Conservation (phyloP, 495 filamentous ascomycete species). For the Cenococcum geophilum region DNA sequence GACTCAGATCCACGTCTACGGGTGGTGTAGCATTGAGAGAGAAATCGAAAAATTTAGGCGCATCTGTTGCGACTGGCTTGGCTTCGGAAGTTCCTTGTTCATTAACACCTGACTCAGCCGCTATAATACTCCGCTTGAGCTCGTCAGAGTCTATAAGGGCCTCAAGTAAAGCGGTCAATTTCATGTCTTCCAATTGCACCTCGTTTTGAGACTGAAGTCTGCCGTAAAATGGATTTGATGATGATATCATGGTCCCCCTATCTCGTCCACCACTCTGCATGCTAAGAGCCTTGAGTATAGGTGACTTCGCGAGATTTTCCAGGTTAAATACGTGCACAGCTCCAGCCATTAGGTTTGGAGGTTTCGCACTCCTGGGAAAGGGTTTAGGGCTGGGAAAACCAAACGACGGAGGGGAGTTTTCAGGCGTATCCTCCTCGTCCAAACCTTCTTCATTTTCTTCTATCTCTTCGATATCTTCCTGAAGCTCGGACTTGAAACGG, state of each 20-base stretch:
- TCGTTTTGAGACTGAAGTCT: slow-evolving; percentile 10
- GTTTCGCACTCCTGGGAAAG: neutral
- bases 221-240: slow-evolving; percentile 23
- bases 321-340: neutral
- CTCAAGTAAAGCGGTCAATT: slow-evolving; percentile 35
- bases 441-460: slow-evolving; percentile 26
- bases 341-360: neutral
- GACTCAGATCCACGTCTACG: neutral
- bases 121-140: slow-evolving; percentile 15
- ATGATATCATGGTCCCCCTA: neutral
- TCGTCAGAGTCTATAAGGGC: slow-evolving; percentile 23
- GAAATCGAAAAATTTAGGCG: slow-evolving; percentile 22
- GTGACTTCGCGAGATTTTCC: neutral
- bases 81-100: neutral
- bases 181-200: slow-evolving; percentile 36
- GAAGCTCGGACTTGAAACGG: slow-evolving; percentile 25
- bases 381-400: neutral
- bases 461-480: slow-evolving; percentile 27
- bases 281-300: neutral
- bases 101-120: neutral
- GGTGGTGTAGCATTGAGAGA: slow-evolving; percentile 4
- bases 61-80: neutral
- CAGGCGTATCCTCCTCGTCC: slow-evolving; percentile 18
- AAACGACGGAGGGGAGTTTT: neutral
- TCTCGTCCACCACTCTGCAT: slow-evolving; percentile 1